Percentiles rank a stretch among this genome's conserved stretches.
Evolutionary conservation across 2,329 filamentous ascomycete genomes (phyloP).

Genomic region (Exophiala bonariae): DNA sequence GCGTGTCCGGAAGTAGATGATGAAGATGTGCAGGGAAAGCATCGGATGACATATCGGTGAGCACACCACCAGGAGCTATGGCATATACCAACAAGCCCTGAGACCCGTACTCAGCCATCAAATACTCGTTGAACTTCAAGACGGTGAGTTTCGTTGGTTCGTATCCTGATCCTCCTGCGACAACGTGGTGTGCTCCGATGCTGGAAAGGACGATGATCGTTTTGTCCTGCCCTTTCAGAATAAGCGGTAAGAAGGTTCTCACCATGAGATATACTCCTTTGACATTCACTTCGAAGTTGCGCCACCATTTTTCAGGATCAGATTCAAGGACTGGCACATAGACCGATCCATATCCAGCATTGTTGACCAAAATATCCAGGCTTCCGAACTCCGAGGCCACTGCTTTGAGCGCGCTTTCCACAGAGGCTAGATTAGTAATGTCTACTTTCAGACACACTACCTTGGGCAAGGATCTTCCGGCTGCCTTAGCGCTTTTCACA

Average conservation of each 20-base stretch:
- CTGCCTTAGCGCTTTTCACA: slow-evolving; percentile 36
- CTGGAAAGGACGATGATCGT: slow-evolving; percentile 41
- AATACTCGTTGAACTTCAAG: slow-evolving; percentile 48
- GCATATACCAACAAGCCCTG: slow-evolving; percentile 24
- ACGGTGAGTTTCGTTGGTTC: slow-evolving; percentile 48
- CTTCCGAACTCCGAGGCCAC: slow-evolving; percentile 34
- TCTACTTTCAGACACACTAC: slow-evolving; percentile 47
- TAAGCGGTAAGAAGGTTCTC: slow-evolving; percentile 32
- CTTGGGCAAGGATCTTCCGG: slow-evolving; percentile 36
- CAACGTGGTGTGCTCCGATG: slow-evolving; percentile 37
- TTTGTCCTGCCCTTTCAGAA: slow-evolving; percentile 29
- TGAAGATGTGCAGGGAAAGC: slow-evolving; percentile 12
- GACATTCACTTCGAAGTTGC: slow-evolving; percentile 52
- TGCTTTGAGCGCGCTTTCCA: slow-evolving; percentile 35
- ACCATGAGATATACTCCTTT: slow-evolving; percentile 39
- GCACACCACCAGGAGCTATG: slow-evolving; percentile 23
- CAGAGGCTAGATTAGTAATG: slow-evolving; percentile 39
- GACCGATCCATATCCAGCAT: slow-evolving; percentile 20
- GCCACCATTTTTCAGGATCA: slow-evolving; percentile 44
- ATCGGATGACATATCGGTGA: slow-evolving; percentile 17
- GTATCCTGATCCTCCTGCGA: slow-evolving; percentile 44
- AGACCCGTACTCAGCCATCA: slow-evolving; percentile 44
- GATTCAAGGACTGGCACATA: slow-evolving; percentile 30
- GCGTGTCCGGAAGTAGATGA: slow-evolving; percentile 18
- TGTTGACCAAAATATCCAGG: slow-evolving; percentile 28